Base-by-base conservation (phyloP, 2,329 filamentous ascomycete species). In the Aspergillus sp. region DNA sequence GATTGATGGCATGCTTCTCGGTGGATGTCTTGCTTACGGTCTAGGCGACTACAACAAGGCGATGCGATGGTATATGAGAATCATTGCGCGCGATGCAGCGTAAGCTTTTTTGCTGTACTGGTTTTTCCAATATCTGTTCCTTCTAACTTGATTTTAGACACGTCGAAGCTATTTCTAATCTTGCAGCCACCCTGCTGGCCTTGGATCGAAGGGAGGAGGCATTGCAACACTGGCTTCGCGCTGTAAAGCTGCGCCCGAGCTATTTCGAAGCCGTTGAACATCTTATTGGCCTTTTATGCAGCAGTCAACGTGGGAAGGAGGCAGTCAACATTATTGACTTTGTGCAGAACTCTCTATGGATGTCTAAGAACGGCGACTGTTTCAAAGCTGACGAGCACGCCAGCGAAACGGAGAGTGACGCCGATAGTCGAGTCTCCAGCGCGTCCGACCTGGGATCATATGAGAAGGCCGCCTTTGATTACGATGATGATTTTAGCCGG, bases 261-360 rank as follows among this genome's bases (percentile, higher is more conserved):
- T 96, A 96, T 75, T 90, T 99, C 57, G 95, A 99, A 76, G 93
- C 95, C 7, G 91, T 95, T 3, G 95, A 99, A 72, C 93, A 98
- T 77, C 83, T 99, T 1, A 90, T 98, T 31, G 91, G 92, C 1
- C 79, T 98, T 47, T 75, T 98, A 17, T 97, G 93, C 70, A 86
- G 84, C 49, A 90, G 87, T 60, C 89, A 96, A 57, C 85, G 93
- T 61, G 90, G 87, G 49, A 86, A 84, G 66, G 91, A 98, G 70
- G 95, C 95, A 7, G 87, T 99, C 58, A 86, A 89, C 49, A 87
- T 96, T 51, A 96, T 99, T 64, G 86, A 90, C 64, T 90, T 87
- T 69, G 87, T 99, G 7, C 93, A 99, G 74, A 83, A 82, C 3
- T 85, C 87, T 6, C 78, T 97, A 45, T 84, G 84, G 58, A 68